Evolutionary conservation across 164 flowering plant species (phyloP), one percentile per base, ranked within the genome.

Genomic region (Aristolochia contorta): DNA sequence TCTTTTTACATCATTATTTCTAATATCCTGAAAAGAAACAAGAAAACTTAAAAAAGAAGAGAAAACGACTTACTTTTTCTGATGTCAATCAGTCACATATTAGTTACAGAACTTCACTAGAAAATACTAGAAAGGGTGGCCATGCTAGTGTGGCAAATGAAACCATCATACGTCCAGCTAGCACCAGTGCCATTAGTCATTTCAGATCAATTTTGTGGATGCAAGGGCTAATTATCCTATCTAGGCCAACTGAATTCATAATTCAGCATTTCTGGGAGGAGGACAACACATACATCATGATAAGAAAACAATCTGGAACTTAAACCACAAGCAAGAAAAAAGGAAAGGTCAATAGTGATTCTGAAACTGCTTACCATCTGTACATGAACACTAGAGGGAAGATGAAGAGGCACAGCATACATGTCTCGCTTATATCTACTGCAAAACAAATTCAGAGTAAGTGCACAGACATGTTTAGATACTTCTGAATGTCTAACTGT

Each of bases 341-440:
- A 20, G 57, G 30, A 54, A 21, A 24, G 57, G 20, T 21, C 57
- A 8, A 21, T 24, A 54, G 23, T 24, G 15, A 37, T 37, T 3
- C 12, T 54, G 27, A 24, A 21, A 15, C 6, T 23, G 45, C 49
- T 24, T 54, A 73, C 76, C 73, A 59, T 70, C 49, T 56, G 54
- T 27, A 12, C 19, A 37, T 37, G 43, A 54, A 13, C 62, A 47
- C 61, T 65, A 2, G 74, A 27, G 64, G 73, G 60, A 47, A 61
- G 48, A 59, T 24, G 56, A 22, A 50, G 25, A 0, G 82, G 78
- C 62, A 82, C 67, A 55, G 88, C 88, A 64, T 54, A 74, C 67
- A 83, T 55, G 1, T 70, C 45, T 60, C 47, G 60, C 27, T 37
- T 48, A 57, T 85, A 85, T 46, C 82, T 70, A 62, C 85, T 85